Evolutionary conservation across 140 eudicot genomes (phyloP), one percentile per base, ranked within the genome.

Genomic region (Flaveria floridana): DNA sequence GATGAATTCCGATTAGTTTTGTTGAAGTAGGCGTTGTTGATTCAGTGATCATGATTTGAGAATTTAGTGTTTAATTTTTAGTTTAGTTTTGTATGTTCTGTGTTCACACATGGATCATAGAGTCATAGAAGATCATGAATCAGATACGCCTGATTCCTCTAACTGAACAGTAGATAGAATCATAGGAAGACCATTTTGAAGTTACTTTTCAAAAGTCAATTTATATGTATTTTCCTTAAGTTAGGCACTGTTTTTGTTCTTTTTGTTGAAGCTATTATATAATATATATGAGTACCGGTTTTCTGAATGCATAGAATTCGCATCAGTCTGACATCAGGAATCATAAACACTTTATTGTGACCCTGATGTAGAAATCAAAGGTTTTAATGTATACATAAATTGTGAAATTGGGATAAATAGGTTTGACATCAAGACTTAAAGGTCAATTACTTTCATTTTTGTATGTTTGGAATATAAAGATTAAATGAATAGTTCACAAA

Each of bases 131-230:
- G 15, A 74, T 58, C 58, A 61, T 74, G 41, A 34, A 34, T 34
- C 41, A 48, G 15, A 26, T 70, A 26, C 44, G 30, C 7, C 2
- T 26, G 13, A 28, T 15, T 20, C 20, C 14, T 65, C 71, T 18
- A 64, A 28, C 3, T 34, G 51, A n/a, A 15, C 25, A 42, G 46
- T 11, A 46, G 30, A 46, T n/a, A 59, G 19, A 46, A 20, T 58
- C 28, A 56, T 56, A 21, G 23, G n/a, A 46, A 42, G 14, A 73
- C 69, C 58, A 59, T 74, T 74, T 42, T 73, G 47, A 25, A 41
- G 25, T 58, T 63, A 59, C n/a, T 59, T 59, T 62, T 9, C 28
- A 47, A 71, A 74, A 25, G 78, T 74, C 50, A 69, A 48, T 2
- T 69, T 46, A 21, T 21, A 21, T 73, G 61, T 3, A 44, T 44